Conservation (phyloP, 2,329 filamentous ascomycete species). For the Fusarium metavorans region DNA sequence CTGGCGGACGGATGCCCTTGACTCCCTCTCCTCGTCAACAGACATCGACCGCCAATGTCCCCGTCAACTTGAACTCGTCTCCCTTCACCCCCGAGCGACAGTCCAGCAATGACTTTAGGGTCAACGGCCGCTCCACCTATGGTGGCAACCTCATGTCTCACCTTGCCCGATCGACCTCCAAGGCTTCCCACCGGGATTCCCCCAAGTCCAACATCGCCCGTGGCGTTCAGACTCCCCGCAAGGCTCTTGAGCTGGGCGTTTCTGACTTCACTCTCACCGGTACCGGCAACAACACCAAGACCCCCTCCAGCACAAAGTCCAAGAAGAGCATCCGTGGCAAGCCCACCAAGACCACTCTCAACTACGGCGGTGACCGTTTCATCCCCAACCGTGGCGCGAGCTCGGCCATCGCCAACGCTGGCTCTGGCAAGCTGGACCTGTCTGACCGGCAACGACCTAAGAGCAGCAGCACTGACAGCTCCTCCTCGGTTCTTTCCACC, state of each 20-base stretch:
- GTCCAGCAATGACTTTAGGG: conserved; percentile 63
- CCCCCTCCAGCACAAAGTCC: conserved; percentile 67
- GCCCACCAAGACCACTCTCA: conserved; percentile 81
- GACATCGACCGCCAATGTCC: conserved; percentile 61
- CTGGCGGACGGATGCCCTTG: conserved; percentile 93
- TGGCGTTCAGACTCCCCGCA: conserved; percentile 79
- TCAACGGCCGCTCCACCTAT: conserved; percentile 78
- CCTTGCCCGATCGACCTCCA: conserved; percentile 77
- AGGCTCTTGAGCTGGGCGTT: conserved; percentile 86
- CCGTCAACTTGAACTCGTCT: conserved; percentile 72
- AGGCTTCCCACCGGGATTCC: conserved; percentile 81
- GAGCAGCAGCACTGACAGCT: conserved; percentile 76
- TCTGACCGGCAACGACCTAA: conserved; percentile 79
- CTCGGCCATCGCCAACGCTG: conserved; percentile 85
- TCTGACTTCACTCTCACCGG: conserved; percentile 93
- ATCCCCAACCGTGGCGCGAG: conserved; percentile 94
- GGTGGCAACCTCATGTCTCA: conserved; percentile 83
- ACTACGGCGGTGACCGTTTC: conserved; percentile 89
- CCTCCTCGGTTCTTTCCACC: conserved; percentile 81
- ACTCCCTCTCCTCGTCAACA: conserved; percentile 89
- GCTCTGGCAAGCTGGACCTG: conserved; percentile 84
- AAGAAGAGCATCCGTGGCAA: conserved; percentile 69
- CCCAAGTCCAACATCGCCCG: conserved; percentile 97
- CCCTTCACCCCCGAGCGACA: conserved; percentile 80
- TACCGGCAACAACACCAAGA: conserved; percentile 74